phyloP scores from a whole-genome alignment of 2,329 filamentous ascomycete species.

The Fusarium chuoi region DNA sequence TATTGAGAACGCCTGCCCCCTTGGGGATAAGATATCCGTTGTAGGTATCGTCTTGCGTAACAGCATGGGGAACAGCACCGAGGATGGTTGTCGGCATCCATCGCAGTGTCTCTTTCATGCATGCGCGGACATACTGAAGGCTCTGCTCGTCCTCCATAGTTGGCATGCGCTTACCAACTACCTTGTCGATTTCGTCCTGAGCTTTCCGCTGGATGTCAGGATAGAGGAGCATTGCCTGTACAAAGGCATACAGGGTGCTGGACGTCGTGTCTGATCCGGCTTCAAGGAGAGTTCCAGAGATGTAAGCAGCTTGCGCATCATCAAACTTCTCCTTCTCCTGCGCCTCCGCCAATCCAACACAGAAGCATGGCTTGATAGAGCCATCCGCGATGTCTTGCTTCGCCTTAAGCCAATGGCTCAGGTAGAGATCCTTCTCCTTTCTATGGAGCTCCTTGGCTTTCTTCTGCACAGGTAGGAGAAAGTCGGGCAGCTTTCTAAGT shows the following conservation, averaged over 20 bases:
- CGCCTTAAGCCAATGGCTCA: neutral
- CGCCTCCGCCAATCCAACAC: neutral
- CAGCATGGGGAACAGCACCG: conserved; percentile 51
- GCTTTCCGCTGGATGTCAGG: conserved; percentile 55
- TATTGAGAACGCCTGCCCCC: conserved; percentile 38
- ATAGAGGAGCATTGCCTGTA: conserved; percentile 59
- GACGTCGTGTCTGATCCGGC: conserved; percentile 49
- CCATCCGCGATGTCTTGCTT: conserved; percentile 7
- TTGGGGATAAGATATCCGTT: conserved; percentile 44
- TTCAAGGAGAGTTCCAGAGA: conserved; percentile 35
- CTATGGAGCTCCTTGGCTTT: conserved; percentile 5
- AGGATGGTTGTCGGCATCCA: conserved; percentile 47
- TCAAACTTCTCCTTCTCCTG: conserved; percentile 3
- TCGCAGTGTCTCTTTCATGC: conserved; percentile 48
- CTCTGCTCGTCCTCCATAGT: conserved; percentile 54
- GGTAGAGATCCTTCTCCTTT: neutral
- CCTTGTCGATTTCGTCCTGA: conserved; percentile 55
- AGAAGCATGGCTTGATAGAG: conserved; percentile 29
- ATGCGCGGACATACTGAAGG: conserved; percentile 55
- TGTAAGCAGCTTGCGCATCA: conserved; percentile 17
- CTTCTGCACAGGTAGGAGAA: neutral
- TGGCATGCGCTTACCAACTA: conserved; percentile 57
- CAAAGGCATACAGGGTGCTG: conserved; percentile 46
- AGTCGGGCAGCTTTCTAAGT: neutral
- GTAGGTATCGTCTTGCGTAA: conserved; percentile 45